Evolutionary conservation across 768 basidiomycete genomes (phyloP).

Genomic region (Boletus rufocinnamomeus): DNA sequence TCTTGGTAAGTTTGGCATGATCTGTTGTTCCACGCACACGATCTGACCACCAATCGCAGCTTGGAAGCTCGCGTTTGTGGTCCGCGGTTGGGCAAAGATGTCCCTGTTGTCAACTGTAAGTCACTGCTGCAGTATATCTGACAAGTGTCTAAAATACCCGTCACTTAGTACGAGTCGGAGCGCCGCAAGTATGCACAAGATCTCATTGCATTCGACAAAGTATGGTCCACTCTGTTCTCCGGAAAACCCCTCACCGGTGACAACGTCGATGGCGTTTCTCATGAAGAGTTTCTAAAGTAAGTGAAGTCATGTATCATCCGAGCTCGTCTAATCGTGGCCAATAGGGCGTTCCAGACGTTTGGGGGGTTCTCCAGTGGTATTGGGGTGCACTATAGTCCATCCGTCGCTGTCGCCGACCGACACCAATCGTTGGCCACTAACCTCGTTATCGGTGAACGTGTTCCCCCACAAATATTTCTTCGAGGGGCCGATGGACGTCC

Average conservation of each 20-base stretch:
- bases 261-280: slow-evolving; percentile 40
- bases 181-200: slow-evolving; percentile 55
- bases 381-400: slow-evolving; percentile 51
- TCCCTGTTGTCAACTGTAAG: slow-evolving; percentile 49
- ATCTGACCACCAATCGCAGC: slow-evolving; percentile 27
- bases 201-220: slow-evolving; percentile 54
- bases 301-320: slow-evolving; percentile 6
- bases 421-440: slow-evolving; percentile 41
- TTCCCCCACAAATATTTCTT: slow-evolving; percentile 49
- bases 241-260: slow-evolving; percentile 47
- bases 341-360: slow-evolving; percentile 46
- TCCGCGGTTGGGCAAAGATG: slow-evolving; percentile 48
- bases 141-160: not conserved
- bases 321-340: not conserved
- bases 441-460: slow-evolving; percentile 51
- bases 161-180: slow-evolving; percentile 51
- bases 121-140: not conserved
- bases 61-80: slow-evolving; percentile 56
- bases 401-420: slow-evolving; percentile 35
- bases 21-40: not conserved
- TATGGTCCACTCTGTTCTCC: slow-evolving; percentile 53
- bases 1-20: slow-evolving; percentile 36
- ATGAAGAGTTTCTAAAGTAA: slow-evolving; percentile 48
- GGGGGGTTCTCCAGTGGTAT: slow-evolving; percentile 50
- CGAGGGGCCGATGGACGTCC: slow-evolving; percentile 48